Conservation (phyloP, 441 rosid genomes). For the Gossypium schwendimanii region DNA sequence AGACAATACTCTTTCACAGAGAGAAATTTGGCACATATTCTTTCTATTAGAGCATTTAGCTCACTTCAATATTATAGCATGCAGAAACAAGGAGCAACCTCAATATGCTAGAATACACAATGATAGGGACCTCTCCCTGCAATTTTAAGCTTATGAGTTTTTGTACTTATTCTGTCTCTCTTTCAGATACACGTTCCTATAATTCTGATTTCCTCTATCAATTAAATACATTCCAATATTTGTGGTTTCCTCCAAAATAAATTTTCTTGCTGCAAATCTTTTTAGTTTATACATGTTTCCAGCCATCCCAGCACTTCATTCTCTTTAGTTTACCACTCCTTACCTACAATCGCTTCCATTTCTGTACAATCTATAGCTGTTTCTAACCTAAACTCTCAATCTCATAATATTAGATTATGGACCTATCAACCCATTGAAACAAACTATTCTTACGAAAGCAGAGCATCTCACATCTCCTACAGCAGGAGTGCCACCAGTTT, state of each 20-base stretch:
- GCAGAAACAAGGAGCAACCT: background rate
- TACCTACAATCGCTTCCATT: background rate
- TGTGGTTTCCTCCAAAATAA: background rate
- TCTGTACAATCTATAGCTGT: background rate
- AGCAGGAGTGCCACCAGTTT: background rate
- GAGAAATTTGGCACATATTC: background rate
- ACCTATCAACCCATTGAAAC: background rate
- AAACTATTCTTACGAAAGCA: background rate
- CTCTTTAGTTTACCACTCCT: background rate
- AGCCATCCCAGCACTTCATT: background rate
- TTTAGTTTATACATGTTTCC: background rate
- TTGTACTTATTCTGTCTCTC: background rate
- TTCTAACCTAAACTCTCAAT: background rate
- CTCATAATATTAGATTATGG: background rate
- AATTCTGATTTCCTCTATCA: background rate
- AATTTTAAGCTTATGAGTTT: too few relatives aligned
- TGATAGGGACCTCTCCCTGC: background rate
- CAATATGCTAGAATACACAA: background rate
- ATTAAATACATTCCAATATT: background rate
- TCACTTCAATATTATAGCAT: background rate
- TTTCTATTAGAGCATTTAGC: background rate
- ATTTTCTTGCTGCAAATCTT: background rate
- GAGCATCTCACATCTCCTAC: background rate
- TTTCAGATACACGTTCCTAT: background rate
- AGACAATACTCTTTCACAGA: background rate